These are phyloP conservation scores for Puccinia brachypodii DNA, from an alignment of 1,284 basidiomycete genomes.

Conservation along the genomic window DNA sequence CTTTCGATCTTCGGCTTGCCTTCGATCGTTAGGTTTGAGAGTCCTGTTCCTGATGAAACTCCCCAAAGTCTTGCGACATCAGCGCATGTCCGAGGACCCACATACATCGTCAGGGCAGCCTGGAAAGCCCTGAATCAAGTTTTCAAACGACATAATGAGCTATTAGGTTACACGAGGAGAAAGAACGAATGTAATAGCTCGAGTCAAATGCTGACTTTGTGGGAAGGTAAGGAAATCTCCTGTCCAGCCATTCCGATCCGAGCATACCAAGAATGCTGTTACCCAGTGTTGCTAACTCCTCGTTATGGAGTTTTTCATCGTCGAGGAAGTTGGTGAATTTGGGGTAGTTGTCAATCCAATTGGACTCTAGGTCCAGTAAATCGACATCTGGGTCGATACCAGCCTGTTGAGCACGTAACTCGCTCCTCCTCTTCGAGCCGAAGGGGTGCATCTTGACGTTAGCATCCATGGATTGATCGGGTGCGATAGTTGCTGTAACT, in stretches of 20 bases:
- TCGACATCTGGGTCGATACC: conserved; percentile 35
- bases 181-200: not conserved
- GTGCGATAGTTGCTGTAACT: conserved; percentile 34
- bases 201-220: conserved; percentile 59
- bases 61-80: conserved; percentile 67
- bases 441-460: conserved; percentile 40
- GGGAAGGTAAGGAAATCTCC: conserved; percentile 85
- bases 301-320: conserved; percentile 64
- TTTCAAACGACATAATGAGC: not conserved
- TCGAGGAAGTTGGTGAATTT: conserved; percentile 45
- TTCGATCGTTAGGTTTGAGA: conserved; percentile 47
- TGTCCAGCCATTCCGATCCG: conserved; percentile 78
- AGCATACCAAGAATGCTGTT: conserved; percentile 90
- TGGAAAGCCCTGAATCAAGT: conserved; percentile 69
- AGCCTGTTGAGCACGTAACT: conserved; percentile 22
- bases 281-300: conserved; percentile 74
- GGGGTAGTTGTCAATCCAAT: conserved; percentile 37
- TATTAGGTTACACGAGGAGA: not conserved
- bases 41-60: conserved; percentile 56
- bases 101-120: conserved; percentile 83
- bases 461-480: conserved; percentile 46
- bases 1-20: conserved; percentile 37
- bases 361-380: conserved; percentile 16
- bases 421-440: conserved; percentile 19
- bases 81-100: conserved; percentile 78